Evolutionary conservation across 2,329 filamentous ascomycete species (phyloP).

Genomic region (Aspergillus fijiensis): DNA sequence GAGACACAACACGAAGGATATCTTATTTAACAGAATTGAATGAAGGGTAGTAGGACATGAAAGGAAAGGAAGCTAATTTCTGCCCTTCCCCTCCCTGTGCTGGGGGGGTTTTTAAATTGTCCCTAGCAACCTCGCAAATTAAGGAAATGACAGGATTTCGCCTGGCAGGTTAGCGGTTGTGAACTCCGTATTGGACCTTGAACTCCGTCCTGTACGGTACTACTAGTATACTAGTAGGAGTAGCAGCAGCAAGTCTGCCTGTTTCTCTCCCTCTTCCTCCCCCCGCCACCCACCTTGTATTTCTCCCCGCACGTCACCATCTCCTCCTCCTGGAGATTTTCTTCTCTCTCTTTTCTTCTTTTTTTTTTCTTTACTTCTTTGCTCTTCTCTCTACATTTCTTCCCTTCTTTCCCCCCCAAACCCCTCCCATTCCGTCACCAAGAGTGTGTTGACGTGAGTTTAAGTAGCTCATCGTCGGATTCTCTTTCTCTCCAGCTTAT

Average conservation of each 20-base stretch:
- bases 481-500: background rate
- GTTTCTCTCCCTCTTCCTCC: background rate
- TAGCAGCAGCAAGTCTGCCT: background rate
- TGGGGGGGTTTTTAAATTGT: background rate
- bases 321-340: background rate
- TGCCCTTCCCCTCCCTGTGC: background rate
- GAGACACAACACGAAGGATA: background rate
- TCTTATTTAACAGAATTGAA: background rate
- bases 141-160: background rate
- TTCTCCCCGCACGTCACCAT: conserved; percentile 5
- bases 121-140: background rate
- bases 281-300: conserved; percentile 3
- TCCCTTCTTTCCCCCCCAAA: background rate
- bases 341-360: background rate
- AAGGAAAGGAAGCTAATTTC: background rate
- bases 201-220: background rate
- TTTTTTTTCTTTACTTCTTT: background rate
- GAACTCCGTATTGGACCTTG: background rate
- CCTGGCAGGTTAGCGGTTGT: background rate
- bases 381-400: background rate
- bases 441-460: background rate
- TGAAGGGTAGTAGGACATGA: background rate
- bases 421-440: background rate
- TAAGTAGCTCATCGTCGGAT: background rate
- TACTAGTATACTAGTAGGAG: background rate